Evolutionary conservation across 768 basidiomycete genomes (phyloP), one percentile per base, ranked within the genome.

Genomic region (Dendrothele bispora): DNA sequence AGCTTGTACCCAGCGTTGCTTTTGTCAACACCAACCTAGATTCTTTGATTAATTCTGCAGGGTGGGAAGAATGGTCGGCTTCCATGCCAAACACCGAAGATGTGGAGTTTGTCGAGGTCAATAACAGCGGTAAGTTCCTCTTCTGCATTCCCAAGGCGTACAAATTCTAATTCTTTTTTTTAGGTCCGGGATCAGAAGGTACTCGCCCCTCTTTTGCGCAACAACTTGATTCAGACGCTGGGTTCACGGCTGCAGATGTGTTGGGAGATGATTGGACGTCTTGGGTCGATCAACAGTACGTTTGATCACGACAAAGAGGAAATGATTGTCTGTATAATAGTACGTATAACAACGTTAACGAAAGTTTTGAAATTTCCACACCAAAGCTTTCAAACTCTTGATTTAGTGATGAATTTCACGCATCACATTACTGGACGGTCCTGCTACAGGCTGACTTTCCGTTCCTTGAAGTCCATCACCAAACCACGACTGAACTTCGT

Each of bases 91-190:
- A 62, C 43, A 64, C 61, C 11, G 50, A 40, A 5, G 52, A 57
- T 25, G 59, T 64, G n/a, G 36, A 50, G 3, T 62, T 60, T 38
- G 61, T 56, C 5, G 62, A 64, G 49, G 60, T 39, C 27, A 53
- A 41, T 4, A 62, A 35, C 48, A 56, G 52, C 1, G 62, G 62
- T 56, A 25, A 21, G 24, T 29, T 25, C 8, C 12, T 26, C 32
- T 18, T 32, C 18, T 26, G 18, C n/a, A 34, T 7, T 11, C 51
- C 15, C 15, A 24, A 11, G 15, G 5, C 22, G 12, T 14, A 8
- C 22, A n/a, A n/a, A n/a, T 7, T 20, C 14, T 14, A 21, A 15
- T 4, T 0, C 26, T 48, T 4, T 7, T 1, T 46, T 44, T 35
- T 30, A 61, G 56, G 60, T 11, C 40, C 57, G 4, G 61, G 61